Base-by-base conservation (phyloP, 2,329 filamentous ascomycete species). In the Pseudocercospora musae region DNA sequence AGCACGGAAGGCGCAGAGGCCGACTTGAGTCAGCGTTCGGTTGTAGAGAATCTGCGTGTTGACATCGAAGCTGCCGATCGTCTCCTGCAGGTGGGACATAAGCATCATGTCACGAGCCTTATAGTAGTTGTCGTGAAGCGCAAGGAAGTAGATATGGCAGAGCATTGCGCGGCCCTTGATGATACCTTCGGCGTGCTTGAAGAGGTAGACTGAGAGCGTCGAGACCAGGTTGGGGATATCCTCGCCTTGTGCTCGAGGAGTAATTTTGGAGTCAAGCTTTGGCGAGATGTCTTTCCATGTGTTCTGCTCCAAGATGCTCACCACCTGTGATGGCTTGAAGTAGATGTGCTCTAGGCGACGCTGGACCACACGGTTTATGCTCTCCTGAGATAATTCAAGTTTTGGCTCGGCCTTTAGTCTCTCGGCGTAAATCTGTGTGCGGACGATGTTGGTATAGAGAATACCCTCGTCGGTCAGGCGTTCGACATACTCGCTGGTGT, bases 41-140 rank as follows among this genome's bases (percentile, higher is more conserved):
- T 99, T 99, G 88, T 96, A 99, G 62, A 99, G 88, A 66, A 99
- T 99, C 80, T 99, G 95, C 60, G 92, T 96, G 81, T 89, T 92
- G 70, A 99, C 90, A 74, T 99, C 95, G 75, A 99, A 99, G 80
- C 91, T 96, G 80, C 87, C 86, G 77, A 99, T 99, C 59, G 91
- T 96, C 83, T 99, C 95, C 76, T 97, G 94, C 75, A 99, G 83
- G 82, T 99, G 95, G 18, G 95, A 99, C 92, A 99, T 99, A 78
- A 99, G 87, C 89, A 98, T 96, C 90, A 99, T 94, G 78, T 99
- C 96, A 69, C 95, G 91, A 73, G 95, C 90, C 80, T 90, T 92
- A 85, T 96, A 98, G 85, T 98, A 99, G 73, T 96, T 89, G 79
- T 97, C 93, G 79, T 99, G 95, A 58, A 99, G 86, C 56, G 95